phyloP scores from a whole-genome alignment of 2,329 filamentous ascomycete species.

The Calycina marina region DNA sequence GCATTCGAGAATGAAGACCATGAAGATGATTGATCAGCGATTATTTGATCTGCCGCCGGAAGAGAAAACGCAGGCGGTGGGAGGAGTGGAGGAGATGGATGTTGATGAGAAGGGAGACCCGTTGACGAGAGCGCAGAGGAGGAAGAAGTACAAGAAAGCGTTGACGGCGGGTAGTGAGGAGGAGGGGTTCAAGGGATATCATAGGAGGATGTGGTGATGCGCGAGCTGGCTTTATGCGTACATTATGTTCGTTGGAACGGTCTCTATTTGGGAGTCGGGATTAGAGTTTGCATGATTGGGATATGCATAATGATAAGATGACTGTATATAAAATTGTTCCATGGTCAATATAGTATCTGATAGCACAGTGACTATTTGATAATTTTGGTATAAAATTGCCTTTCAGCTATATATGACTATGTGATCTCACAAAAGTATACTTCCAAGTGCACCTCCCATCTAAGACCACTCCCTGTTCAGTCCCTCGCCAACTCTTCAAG shows the following conservation, averaged over 20 bases:
- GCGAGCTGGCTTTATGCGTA: background rate
- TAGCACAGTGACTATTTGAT: no score
- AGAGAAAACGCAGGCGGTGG: background rate
- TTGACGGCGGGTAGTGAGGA: slow-evolving; percentile 27
- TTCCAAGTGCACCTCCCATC: no score
- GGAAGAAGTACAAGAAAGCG: slow-evolving; percentile 43
- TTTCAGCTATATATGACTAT: no score
- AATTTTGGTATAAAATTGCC: no score
- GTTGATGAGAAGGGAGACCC: slow-evolving; percentile 7
- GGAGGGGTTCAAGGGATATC: slow-evolving; percentile 31
- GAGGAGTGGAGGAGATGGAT: slow-evolving; percentile 17
- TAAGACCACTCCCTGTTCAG: no score
- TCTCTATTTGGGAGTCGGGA: background rate
- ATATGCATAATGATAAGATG: no score
- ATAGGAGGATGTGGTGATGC: slow-evolving; percentile 30
- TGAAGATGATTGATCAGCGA: background rate
- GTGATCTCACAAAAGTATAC: no score
- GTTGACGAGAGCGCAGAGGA: slow-evolving; percentile 25
- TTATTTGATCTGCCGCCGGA: background rate
- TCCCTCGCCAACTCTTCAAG: no score
- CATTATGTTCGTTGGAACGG: background rate
- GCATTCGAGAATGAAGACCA: slow-evolving; percentile 37
- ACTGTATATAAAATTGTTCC: no score
- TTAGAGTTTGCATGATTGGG: background rate
- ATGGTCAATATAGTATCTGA: no score